phyloP scores from a whole-genome alignment of 2,329 filamentous ascomycete species.

The Nothomitra cinnamomea region DNA sequence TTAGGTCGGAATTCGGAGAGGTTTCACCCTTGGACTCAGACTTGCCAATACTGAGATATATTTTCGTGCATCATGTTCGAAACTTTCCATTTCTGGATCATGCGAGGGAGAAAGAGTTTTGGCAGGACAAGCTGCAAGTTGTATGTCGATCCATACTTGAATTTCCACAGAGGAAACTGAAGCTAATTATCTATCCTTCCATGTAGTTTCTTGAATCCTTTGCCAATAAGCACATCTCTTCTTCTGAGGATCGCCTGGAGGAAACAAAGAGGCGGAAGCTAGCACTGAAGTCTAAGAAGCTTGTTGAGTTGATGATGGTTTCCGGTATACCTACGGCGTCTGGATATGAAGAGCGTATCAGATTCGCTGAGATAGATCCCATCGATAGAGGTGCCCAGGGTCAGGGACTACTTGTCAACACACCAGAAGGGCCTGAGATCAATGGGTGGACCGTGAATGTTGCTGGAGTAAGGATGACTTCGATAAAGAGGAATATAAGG shows the following conservation, averaged over 20 bases:
- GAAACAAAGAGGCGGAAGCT: slow-evolving; percentile 91
- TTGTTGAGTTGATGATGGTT: slow-evolving; percentile 99
- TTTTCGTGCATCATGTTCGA: slow-evolving; percentile 94
- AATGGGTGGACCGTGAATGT: slow-evolving; percentile 98
- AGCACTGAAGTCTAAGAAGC: slow-evolving; percentile 80
- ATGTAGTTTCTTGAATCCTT: slow-evolving; percentile 86
- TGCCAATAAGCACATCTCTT: slow-evolving; percentile 91
- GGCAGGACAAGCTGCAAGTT: slow-evolving; percentile 94
- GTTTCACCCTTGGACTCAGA: slow-evolving; percentile 88
- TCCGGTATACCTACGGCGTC: slow-evolving; percentile 90
- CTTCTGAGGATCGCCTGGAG: slow-evolving; percentile 86
- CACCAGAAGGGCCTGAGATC: slow-evolving; percentile 80
- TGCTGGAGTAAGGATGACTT: slow-evolving; percentile 66
- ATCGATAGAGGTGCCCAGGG: slow-evolving; percentile 89
- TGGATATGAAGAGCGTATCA: slow-evolving; percentile 91
- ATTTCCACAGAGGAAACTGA: neutral
- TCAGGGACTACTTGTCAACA: slow-evolving; percentile 67
- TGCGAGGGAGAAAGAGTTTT: slow-evolving; percentile 96
- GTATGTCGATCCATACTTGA: slow-evolving; percentile 34
- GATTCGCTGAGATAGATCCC: slow-evolving; percentile 92
- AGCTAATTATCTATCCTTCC: neutral
- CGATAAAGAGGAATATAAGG: slow-evolving; percentile 69
- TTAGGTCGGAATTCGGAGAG: slow-evolving; percentile 82
- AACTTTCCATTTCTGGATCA: slow-evolving; percentile 97
- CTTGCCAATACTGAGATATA: slow-evolving; percentile 81